A percentile compares a stretch with the other conserved stretches of the same genome.
Conservation (phyloP, 345 rosid species). For the Melastoma malabathricum region DNA sequence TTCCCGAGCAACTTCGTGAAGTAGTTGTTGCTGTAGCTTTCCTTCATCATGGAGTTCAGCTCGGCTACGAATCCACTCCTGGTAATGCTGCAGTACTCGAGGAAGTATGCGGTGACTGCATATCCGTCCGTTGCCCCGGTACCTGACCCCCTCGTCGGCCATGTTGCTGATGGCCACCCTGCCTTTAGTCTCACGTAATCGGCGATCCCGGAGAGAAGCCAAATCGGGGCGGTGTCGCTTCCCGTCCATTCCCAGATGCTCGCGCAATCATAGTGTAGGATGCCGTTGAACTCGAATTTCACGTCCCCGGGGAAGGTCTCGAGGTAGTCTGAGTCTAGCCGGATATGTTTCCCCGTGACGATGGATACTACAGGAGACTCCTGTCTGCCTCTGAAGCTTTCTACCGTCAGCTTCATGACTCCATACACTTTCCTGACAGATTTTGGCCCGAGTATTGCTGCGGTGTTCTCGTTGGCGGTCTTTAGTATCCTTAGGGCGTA, state of each 20-base stretch:
- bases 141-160: constrained; percentile 7
- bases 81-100: constrained; percentile 2
- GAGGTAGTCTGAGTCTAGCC: constrained; percentile 6
- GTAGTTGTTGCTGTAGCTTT: constrained; percentile 4
- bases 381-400: not conserved
- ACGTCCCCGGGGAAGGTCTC: not conserved
- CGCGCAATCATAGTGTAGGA: constrained; percentile 6
- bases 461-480: no score
- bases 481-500: no score
- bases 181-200: constrained; percentile 8
- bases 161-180: constrained; percentile 4
- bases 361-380: constrained; percentile 7
- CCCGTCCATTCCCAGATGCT: constrained; percentile 10
- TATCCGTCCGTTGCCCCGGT: constrained; percentile 4
- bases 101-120: constrained; percentile 7
- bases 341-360: not conserved
- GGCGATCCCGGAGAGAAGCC: constrained; percentile 6
- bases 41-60: constrained; percentile 9
- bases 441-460: no score
- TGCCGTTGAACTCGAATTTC: constrained; percentile 1
- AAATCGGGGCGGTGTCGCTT: constrained; percentile 1
- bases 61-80: constrained; percentile 4
- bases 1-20: constrained; percentile 4
- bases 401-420: not conserved
- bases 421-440: no score